Percentiles rank a stretch among this genome's conserved stretches.
Evolutionary conservation across 2,329 filamentous ascomycete genomes (phyloP).

Genomic region (Ilyonectria sp.): DNA sequence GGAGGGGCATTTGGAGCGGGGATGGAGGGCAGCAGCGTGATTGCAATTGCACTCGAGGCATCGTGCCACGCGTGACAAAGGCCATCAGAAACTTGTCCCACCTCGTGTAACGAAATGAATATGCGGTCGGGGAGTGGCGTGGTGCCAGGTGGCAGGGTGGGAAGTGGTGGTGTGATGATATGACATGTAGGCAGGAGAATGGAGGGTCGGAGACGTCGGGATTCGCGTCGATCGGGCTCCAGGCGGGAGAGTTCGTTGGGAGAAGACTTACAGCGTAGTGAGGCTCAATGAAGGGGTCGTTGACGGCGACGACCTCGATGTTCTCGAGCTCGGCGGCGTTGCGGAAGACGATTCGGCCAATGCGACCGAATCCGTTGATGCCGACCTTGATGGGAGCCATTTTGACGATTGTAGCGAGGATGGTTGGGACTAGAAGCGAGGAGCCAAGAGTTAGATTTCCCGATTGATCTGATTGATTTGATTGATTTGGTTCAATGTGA

Average conservation of each 20-base stretch:
- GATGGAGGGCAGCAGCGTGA: conserved; percentile 6
- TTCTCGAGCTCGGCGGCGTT: conserved; percentile 93
- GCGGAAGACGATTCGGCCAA: conserved; percentile 99
- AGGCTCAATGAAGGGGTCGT: conserved; percentile 99
- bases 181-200: conserved; percentile 20
- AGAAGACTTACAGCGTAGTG: conserved; percentile 89
- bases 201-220: conserved; percentile 7
- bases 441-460: conserved; percentile 31
- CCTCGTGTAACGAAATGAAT: conserved; percentile 2
- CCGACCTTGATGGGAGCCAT: conserved; percentile 80
- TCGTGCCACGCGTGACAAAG: conserved; percentile 13
- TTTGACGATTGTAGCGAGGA: conserved; percentile 44
- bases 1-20: conserved; percentile 26
- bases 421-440: conserved; percentile 29
- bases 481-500: background rate
- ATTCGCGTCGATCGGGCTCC: conserved; percentile 33
- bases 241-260: conserved; percentile 9
- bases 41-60: background rate
- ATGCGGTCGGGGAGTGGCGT: conserved; percentile 13
- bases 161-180: conserved; percentile 26
- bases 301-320: conserved; percentile 95
- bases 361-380: conserved; percentile 99
- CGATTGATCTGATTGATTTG: background rate
- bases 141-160: conserved; percentile 1
- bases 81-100: background rate